Conservation (phyloP, 495 filamentous ascomycete species). For the Penicillium crystallinum region DNA sequence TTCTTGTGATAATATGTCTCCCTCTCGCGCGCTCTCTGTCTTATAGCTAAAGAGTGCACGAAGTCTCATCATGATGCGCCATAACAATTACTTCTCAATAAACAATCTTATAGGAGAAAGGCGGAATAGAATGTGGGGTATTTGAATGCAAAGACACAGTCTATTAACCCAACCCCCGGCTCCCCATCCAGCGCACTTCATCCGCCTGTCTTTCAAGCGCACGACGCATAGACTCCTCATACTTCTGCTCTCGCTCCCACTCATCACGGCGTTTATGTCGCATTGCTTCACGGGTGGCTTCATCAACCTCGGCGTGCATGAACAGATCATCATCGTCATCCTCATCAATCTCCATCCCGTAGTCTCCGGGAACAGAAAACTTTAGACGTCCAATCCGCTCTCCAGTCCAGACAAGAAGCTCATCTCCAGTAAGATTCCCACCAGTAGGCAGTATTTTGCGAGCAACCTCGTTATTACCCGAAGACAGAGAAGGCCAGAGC, state of each 20-base stretch:
- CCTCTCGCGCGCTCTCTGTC: too few species aligned
- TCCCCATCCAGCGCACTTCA: slow-evolving; percentile 72
- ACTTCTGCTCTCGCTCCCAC: slow-evolving; percentile 48
- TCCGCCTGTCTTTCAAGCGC: slow-evolving; percentile 76
- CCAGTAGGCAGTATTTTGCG: slow-evolving; percentile 65
- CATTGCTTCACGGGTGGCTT: slow-evolving; percentile 33
- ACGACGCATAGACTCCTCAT: slow-evolving; percentile 63
- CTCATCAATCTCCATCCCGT: slow-evolving; percentile 28
- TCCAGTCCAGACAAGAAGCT: slow-evolving; percentile 75
- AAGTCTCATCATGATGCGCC: too few species aligned
- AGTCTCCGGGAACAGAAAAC: slow-evolving; percentile 49
- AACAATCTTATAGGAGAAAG: not conserved
- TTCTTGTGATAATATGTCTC: too few species aligned
- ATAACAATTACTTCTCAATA: too few species aligned
- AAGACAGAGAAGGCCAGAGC: slow-evolving; percentile 25
- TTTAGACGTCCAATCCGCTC: slow-evolving; percentile 69
- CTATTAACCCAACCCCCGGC: slow-evolving; percentile 51
- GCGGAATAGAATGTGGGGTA: not conserved
- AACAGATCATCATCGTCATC: slow-evolving; percentile 38
- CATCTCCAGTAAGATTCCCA: slow-evolving; percentile 46
- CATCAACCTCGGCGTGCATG: slow-evolving; percentile 32
- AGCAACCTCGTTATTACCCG: slow-evolving; percentile 46
- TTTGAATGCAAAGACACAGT: not conserved
- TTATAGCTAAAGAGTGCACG: too few species aligned
- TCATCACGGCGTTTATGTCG: slow-evolving; percentile 37